Percentiles rank a stretch among this genome's conserved stretches.
Evolutionary conservation across 2,329 filamentous ascomycete species (phyloP).

Genomic region (Helotiales sp.): DNA sequence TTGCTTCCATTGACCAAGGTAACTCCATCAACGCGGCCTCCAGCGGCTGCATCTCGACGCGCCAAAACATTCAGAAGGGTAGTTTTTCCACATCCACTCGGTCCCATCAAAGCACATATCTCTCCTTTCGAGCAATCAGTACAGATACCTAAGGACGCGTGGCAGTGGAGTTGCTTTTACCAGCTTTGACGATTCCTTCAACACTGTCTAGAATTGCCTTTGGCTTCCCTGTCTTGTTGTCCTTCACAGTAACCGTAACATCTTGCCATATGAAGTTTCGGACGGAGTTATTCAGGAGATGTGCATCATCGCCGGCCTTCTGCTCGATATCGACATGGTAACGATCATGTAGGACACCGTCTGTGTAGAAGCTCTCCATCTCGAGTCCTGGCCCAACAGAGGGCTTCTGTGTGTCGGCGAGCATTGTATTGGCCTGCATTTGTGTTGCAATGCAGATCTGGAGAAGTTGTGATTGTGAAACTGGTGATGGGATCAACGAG

Average conservation of each 20-base stretch:
- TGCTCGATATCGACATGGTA: conserved; percentile 39
- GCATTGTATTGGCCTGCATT: not conserved
- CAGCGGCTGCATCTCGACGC: conserved; percentile 56
- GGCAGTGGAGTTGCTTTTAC: too few species aligned
- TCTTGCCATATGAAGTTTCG: conserved; percentile 68
- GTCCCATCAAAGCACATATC: conserved; percentile 81
- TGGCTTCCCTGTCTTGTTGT: conserved; percentile 66
- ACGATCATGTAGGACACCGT: conserved; percentile 10
- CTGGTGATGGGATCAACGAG: not conserved
- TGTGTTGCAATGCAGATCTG: not conserved
- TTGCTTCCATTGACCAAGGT: conserved; percentile 67
- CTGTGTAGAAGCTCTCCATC: conserved; percentile 4
- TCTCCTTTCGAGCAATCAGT: conserved; percentile 56
- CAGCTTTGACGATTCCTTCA: conserved; percentile 67
- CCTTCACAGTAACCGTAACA: conserved; percentile 74
- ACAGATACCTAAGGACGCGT: not conserved
- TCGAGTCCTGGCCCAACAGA: not conserved
- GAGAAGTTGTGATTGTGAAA: not conserved
- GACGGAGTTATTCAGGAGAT: conserved; percentile 68
- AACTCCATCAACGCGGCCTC: conserved; percentile 58
- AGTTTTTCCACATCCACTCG: conserved; percentile 76
- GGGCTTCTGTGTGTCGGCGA: not conserved
- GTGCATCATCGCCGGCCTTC: conserved; percentile 38
- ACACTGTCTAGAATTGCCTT: conserved; percentile 67
- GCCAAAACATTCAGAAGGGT: conserved; percentile 83